A percentile compares a stretch with the other conserved stretches of the same genome.
Conservation (phyloP, 2,329 filamentous ascomycete species). For the Paradendryphiella salina region DNA sequence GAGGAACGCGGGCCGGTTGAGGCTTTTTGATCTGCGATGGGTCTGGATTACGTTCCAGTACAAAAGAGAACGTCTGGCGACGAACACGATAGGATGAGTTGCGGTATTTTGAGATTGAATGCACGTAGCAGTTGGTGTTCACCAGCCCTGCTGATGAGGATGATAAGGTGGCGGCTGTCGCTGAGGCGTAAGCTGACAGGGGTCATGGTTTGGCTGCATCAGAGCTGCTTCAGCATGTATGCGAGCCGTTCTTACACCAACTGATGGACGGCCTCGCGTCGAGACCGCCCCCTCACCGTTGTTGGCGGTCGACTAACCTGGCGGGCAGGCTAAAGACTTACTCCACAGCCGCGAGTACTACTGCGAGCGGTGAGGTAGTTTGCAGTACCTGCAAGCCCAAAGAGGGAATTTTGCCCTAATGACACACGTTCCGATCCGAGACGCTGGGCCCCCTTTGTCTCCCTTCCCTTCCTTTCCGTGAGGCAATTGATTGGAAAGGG, state of each 20-base stretch:
- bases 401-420: neutral
- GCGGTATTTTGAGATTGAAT: no score
- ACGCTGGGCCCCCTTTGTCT: neutral
- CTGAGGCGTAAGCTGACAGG: constrained; percentile 14
- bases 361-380: neutral
- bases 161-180: neutral
- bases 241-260: no score
- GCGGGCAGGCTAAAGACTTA: no score
- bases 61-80: no score
- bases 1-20: no score
- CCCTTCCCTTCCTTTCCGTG: neutral
- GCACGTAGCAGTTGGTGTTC: no score
- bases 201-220: neutral
- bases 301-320: neutral
- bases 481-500: neutral
- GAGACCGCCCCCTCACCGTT: neutral
- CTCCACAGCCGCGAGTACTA: neutral
- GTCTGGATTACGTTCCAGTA: no score
- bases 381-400: neutral
- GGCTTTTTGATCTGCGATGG: no score
- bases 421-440: neutral
- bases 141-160: no score
- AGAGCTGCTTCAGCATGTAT: neutral
- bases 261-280: no score
- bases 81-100: no score